Base-by-base conservation (phyloP, 2,329 filamentous ascomycete species). In the Fusarium euwallaceae region DNA sequence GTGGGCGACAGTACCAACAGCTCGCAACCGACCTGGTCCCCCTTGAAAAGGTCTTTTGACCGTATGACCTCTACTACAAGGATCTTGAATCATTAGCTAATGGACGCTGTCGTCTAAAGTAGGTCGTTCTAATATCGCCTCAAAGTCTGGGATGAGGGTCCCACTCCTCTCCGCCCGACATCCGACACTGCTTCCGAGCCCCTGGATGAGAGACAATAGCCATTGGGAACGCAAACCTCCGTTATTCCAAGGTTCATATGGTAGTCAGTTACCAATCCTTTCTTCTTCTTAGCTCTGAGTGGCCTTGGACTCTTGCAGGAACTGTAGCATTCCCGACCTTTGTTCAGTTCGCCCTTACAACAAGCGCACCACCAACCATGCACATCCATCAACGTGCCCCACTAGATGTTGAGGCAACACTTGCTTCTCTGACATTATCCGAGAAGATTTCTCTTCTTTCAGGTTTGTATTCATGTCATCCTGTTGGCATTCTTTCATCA, bases 401-500 rank as follows among this genome's bases (percentile, higher is more conserved):
- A 2, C 67, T 71, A 8, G 63, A 71, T 2, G 67, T 71, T 10
- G 67, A 71, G 22, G 61, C 56, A 20, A 67, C 58, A 4, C 67
- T 71, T 20, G 62, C 29, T 8, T 71, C 67, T 10, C 39, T 71
- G 12, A 70, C 69, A 39, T 53, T 71, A 4, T 51, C 67, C 1
- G 69, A 71, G 7, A 71, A 71, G 56, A 67, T 71, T 4, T 71
- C 62, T 14, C 67, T 71, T 7, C 36, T 71, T 14, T 71, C 69
- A 2, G 67, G 69, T 67, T 12, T 1, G 24, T 14, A 1, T 11
- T 6, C 0, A 5, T 3, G 10, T 1, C 7, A 1, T 17, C 16
- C 1, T 17, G 12, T 20, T 14, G 2, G 2, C 9, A 8, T n/a
- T 4, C 5, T 9, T 20, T 3, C 16, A 53, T 11, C 10, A 0